phyloP scores from a whole-genome alignment of 1,139 yeast genomes.

The Candida sp. region DNA sequence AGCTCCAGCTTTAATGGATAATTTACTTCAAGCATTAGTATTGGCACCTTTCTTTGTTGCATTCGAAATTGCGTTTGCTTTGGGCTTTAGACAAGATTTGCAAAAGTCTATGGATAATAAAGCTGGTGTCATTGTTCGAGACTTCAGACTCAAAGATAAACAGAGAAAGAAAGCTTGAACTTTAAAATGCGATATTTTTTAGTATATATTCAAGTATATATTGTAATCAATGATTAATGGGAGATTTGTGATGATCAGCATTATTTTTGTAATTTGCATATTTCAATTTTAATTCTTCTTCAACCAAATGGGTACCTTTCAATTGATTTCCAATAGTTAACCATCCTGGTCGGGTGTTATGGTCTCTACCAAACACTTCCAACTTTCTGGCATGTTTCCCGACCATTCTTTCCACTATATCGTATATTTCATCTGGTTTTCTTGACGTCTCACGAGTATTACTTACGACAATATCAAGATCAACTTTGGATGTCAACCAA shows the following conservation, averaged over 20 bases:
- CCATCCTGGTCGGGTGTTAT: constrained; percentile 90
- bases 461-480: constrained; percentile 76
- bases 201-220: not conserved
- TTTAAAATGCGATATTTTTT: not conserved
- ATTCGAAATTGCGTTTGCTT: constrained; percentile 67
- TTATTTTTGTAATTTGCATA: constrained; percentile 15
- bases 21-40: constrained; percentile 77
- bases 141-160: constrained; percentile 16
- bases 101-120: constrained; percentile 51
- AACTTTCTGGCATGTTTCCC: constrained; percentile 74
- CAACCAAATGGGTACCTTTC: constrained; percentile 55
- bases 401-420: constrained; percentile 79
- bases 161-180: not conserved
- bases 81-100: constrained; percentile 60
- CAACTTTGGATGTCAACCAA: constrained; percentile 69
- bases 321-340: constrained; percentile 84
- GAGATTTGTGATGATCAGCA: not conserved
- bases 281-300: constrained; percentile 49
- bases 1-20: constrained; percentile 87
- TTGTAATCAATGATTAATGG: not conserved
- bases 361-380: constrained; percentile 86
- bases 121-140: constrained; percentile 37
- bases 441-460: constrained; percentile 84
- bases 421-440: constrained; percentile 88
- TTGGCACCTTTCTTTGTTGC: constrained; percentile 89